Base-by-base conservation (phyloP, 768 basidiomycete genomes). In the Collybiopsis confluens region DNA sequence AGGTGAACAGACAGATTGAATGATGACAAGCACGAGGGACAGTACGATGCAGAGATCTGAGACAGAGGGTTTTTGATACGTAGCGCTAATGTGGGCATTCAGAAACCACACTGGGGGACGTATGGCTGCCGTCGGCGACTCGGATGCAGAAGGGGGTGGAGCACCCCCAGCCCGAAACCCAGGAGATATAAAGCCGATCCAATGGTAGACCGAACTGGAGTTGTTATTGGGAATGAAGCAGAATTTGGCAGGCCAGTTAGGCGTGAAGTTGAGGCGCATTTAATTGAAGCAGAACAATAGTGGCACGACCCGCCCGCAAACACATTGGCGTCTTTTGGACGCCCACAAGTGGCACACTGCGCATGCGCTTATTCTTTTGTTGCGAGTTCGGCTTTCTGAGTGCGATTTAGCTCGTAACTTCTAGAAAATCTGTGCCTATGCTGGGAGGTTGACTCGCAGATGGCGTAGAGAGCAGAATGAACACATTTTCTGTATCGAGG, bases 1-100 rank as follows among this genome's bases (percentile, higher is more conserved):
- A 18, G 27, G n/a, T 27, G 16, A 5, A 35, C 21, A 20, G 47
- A 37, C 23, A 36, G 33, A 9, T 21, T 26, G 10, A 48, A 48
- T 9, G 26, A 48, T 21, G 47, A 48, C 23, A 48, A 48, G 47
- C 33, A 48, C 15, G 30, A 47, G 21, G 37, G 47, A 15, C 47
- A 37, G n/a, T 48, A 48, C 26, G 33, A 15, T 21, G 47, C 47
- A 35, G 47, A 48, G 8, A 48, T 28, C 1, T 30, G 33, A 18
- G 45, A n/a, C n/a, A n/a, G n/a, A n/a, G n/a, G n/a, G n/a, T n/a
- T n/a, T n/a, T n/a, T n/a, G n/a, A n/a, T n/a, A n/a, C n/a, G n/a
- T n/a, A n/a, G n/a, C n/a, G n/a, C n/a, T n/a, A n/a, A n/a, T n/a
- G n/a, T n/a, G n/a, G n/a, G n/a, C n/a, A n/a, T n/a, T 30, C 2